Conservation (phyloP, 257 asterid species). For the Plantago elongata region DNA sequence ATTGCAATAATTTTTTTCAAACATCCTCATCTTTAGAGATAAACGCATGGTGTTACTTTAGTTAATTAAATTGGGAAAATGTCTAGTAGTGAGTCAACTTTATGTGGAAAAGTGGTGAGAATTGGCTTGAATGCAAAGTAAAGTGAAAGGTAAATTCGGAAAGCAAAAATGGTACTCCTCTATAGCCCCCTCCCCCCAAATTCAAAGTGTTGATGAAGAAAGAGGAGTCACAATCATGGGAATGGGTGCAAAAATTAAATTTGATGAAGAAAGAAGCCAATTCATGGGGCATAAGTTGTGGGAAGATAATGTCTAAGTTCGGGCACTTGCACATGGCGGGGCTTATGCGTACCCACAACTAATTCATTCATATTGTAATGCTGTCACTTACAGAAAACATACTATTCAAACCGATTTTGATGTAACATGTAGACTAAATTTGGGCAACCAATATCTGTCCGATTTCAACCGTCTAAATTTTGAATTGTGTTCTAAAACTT, state of each 20-base stretch:
- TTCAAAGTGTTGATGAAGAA: slow-evolving; percentile 25
- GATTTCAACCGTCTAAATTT: no score
- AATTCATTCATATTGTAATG: background rate
- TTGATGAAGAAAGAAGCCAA: no score
- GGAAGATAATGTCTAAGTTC: slow-evolving; percentile 18
- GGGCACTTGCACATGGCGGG: slow-evolving; percentile 64
- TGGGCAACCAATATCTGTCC: no score
- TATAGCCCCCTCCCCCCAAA: no score
- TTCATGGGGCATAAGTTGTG: slow-evolving; percentile 23
- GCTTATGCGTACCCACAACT: slow-evolving; percentile 19
- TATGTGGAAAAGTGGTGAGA: slow-evolving; percentile 10
- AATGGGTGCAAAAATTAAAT: slow-evolving; percentile 37
- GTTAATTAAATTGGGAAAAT: no score
- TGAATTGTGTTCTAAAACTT: no score
- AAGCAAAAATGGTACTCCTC: background rate
- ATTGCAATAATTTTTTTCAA: no score
- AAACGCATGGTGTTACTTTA: no score
- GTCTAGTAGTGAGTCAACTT: slow-evolving; percentile 13
- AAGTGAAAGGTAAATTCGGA: slow-evolving; percentile 26
- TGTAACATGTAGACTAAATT: no score
- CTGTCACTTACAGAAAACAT: no score
- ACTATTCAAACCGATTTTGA: background rate
- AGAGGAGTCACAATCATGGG: slow-evolving; percentile 44
- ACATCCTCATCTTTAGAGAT: no score
- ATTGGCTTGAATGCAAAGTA: slow-evolving; percentile 38